Evolutionary conservation across 23 red algal genomes (phyloP).

Genomic region (Gracilaria gracilis): DNA sequence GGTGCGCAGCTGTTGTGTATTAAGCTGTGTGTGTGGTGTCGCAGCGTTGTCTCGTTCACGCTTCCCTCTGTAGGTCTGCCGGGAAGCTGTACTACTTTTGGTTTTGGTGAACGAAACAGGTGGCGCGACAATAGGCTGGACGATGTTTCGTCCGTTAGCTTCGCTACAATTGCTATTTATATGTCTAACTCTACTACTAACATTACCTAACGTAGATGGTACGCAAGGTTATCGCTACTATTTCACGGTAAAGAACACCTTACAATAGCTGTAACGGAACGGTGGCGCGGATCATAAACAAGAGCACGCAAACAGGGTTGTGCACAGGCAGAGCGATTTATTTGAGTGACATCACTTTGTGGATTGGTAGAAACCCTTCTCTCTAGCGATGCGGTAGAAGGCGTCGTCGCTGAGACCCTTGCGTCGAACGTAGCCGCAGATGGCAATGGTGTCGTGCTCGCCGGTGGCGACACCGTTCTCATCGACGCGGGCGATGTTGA

Average conservation of each 20-base stretch:
- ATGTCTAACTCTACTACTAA: conserved; percentile 23
- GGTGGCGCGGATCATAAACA: no score
- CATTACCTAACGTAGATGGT: neutral
- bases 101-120: neutral
- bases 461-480: conserved; percentile 82
- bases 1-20: neutral
- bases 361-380: conserved; percentile 79
- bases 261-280: no score
- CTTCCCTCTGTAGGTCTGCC: neutral
- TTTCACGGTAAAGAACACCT: neutral
- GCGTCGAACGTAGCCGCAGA: conserved; percentile 87
- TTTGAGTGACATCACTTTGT: conserved; percentile 11
- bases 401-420: conserved; percentile 94
- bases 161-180: conserved; percentile 15
- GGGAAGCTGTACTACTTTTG: neutral
- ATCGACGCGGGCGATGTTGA: conserved; percentile 91
- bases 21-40: neutral
- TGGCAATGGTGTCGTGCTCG: conserved; percentile 91
- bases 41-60: neutral
- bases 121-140: neutral
- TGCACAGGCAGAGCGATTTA: neutral
- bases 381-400: conserved; percentile 78
- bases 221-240: neutral
- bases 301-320: no score
- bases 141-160: neutral